Conservation (phyloP, 2,329 filamentous ascomycete genomes). For the Didymella keratinophila region DNA sequence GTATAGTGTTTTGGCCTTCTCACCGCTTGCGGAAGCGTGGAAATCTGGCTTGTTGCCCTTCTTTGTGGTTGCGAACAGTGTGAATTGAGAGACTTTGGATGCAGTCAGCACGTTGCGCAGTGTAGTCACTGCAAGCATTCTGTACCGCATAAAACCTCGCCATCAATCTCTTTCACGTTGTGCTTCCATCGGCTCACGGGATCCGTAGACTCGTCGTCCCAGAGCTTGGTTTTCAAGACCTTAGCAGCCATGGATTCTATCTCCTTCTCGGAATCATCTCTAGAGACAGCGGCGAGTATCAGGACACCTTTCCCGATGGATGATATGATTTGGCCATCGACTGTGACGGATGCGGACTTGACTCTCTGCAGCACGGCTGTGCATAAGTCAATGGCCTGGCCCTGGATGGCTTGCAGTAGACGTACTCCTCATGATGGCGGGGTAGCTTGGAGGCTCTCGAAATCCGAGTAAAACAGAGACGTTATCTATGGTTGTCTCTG, state of each 20-base stretch:
- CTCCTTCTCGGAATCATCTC: constrained; percentile 89
- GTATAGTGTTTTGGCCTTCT: constrained; percentile 82
- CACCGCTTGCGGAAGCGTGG: constrained; percentile 81
- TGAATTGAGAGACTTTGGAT: constrained; percentile 88
- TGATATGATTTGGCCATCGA: constrained; percentile 88
- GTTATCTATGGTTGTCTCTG: neutral
- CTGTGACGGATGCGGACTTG: constrained; percentile 92
- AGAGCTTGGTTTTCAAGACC: constrained; percentile 87
- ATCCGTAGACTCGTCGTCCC: constrained; percentile 80
- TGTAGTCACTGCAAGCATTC: too few species aligned
- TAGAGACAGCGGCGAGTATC: constrained; percentile 89
- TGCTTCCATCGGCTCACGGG: constrained; percentile 76
- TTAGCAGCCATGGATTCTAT: constrained; percentile 83
- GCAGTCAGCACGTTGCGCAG: neutral
- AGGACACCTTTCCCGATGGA: constrained; percentile 89
- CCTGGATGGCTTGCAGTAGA: constrained; percentile 18
- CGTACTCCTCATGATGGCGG: constrained; percentile 36
- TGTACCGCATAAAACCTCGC: constrained; percentile 93
- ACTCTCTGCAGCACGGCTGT: constrained; percentile 91
- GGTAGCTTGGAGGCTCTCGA: constrained; percentile 12
- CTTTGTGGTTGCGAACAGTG: constrained; percentile 88
- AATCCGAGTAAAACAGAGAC: too few species aligned
- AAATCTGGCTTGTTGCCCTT: constrained; percentile 97
- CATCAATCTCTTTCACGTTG: constrained; percentile 84
- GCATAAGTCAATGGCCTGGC: constrained; percentile 23